phyloP scores from a whole-genome alignment of 176 grass and related monocot species.

The Urochloa ruziziensis region DNA sequence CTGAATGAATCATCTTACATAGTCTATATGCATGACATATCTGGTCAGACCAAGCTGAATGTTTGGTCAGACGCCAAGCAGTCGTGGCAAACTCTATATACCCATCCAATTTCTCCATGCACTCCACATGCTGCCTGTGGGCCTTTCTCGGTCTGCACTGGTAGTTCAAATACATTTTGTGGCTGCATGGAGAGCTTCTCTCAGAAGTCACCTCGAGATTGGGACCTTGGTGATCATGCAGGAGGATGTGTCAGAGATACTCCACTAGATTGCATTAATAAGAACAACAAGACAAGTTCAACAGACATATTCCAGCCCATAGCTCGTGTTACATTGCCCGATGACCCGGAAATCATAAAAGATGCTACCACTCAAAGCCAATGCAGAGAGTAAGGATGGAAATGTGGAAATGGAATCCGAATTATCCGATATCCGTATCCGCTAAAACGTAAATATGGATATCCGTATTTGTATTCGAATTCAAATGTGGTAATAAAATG shows the following conservation, averaged over 20 bases:
- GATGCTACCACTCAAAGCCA: not conserved
- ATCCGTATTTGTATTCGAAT: too few species aligned
- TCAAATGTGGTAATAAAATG: too few species aligned
- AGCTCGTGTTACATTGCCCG: not conserved
- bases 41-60: not conserved
- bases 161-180: slow-evolving; percentile 6
- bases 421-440: too few species aligned
- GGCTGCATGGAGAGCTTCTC: slow-evolving; percentile 37
- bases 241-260: slow-evolving; percentile 41
- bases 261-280: slow-evolving; percentile 21
- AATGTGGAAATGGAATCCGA: too few species aligned
- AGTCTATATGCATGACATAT: not conserved
- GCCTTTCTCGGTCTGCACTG: slow-evolving; percentile 30
- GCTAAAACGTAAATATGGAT: too few species aligned
- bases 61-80: not conserved
- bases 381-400: too few species aligned
- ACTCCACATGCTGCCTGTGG: not conserved
- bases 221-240: slow-evolving; percentile 26
- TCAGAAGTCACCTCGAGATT: not conserved
- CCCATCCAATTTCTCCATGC: not conserved
- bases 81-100: not conserved
- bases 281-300: not conserved
- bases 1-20: not conserved
- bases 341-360: not conserved
- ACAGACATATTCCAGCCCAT: not conserved